These are phyloP conservation scores for Ceratocystis variospora DNA, from an alignment of 2,329 filamentous ascomycete genomes.

Conservation along the genomic window DNA sequence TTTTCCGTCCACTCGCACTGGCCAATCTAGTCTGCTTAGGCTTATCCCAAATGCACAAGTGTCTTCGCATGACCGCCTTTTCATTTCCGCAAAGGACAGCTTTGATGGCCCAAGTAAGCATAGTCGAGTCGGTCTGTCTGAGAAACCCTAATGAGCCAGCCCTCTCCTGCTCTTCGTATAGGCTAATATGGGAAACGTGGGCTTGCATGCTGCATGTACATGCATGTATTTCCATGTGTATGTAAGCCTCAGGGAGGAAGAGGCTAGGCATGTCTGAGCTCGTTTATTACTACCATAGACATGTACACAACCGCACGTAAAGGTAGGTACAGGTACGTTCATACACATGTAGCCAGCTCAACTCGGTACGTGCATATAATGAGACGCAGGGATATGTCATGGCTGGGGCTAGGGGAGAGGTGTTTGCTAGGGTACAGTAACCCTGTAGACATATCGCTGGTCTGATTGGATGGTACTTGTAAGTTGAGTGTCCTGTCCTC, in stretches of 20 bases:
- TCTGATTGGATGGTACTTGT: background rate
- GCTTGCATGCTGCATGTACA: background rate
- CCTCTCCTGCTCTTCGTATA: background rate
- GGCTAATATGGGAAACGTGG: background rate
- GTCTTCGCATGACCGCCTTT: background rate
- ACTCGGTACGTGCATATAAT: background rate
- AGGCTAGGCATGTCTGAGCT: background rate
- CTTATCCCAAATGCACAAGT: background rate
- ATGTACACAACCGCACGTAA: background rate
- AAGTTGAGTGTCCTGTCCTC: background rate
- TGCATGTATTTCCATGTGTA: background rate
- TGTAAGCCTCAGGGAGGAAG: background rate
- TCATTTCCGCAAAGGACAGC: conserved; percentile 1
- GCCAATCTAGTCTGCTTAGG: background rate
- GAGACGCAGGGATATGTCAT: background rate
- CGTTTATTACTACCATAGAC: background rate
- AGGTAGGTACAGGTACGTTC: background rate
- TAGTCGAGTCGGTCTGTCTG: background rate
- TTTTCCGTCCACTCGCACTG: background rate
- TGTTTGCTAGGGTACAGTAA: background rate
- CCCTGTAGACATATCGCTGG: background rate
- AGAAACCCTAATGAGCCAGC: background rate
- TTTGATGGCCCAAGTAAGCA: background rate
- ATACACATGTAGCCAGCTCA: background rate
- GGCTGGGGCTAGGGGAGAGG: background rate